Evolutionary conservation across 2,329 filamentous ascomycete genomes (phyloP).

Genomic region (Colletotrichum brevisporum): DNA sequence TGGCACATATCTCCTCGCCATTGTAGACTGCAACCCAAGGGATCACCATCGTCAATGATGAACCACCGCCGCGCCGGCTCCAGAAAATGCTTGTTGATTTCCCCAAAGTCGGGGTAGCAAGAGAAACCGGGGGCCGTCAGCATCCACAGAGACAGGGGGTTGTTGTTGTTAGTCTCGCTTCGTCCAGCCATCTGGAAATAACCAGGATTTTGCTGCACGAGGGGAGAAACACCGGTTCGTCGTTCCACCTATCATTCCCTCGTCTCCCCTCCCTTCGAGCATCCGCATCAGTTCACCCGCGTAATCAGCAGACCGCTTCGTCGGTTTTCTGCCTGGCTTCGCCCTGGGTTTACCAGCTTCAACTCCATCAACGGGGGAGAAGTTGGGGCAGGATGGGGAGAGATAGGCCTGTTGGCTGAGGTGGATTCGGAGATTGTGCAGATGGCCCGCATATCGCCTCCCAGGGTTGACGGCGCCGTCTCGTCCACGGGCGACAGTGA

Average conservation of each 20-base stretch:
- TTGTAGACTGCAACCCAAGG: background rate
- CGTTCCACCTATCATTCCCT: conserved; percentile 36
- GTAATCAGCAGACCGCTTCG: conserved; percentile 25
- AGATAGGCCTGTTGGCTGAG: conserved; percentile 14
- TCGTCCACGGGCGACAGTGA: conserved; percentile 9
- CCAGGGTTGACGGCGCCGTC: conserved; percentile 18
- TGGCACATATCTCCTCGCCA: conserved; percentile 6
- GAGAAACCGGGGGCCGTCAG: conserved; percentile 4
- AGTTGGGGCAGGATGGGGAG: conserved; percentile 27
- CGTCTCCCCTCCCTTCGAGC: conserved; percentile 1
- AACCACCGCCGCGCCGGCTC: conserved; percentile 1
- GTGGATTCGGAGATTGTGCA: conserved; percentile 38
- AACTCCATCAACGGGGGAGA: conserved; percentile 15
- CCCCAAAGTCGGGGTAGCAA: conserved; percentile 22
- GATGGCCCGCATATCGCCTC: conserved; percentile 25
- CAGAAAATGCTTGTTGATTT: background rate
- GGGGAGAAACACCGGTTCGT: conserved; percentile 27
- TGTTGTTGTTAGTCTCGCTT: conserved; percentile 28
- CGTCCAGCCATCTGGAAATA: conserved; percentile 31
- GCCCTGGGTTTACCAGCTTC: conserved; percentile 4
- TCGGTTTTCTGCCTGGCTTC: conserved; percentile 1
- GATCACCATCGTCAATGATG: background rate
- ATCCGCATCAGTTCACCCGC: conserved; percentile 12
- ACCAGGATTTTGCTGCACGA: conserved; percentile 24
- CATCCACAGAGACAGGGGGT: background rate